Conservation (phyloP, 1,284 basidiomycete genomes). For the Fistulina hepatica region DNA sequence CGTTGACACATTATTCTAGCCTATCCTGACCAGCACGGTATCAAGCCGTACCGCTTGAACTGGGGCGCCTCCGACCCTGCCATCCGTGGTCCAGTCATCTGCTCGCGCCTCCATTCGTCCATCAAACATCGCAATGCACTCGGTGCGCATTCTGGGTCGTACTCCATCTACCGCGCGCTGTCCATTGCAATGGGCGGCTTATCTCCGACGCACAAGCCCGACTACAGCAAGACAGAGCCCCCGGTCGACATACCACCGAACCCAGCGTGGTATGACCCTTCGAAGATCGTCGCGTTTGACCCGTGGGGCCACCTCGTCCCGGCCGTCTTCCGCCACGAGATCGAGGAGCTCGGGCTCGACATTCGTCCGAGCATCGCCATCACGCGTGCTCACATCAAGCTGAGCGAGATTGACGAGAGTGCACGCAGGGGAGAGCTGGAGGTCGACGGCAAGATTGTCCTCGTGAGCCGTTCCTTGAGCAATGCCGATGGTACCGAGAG, state of each 20-base stretch:
- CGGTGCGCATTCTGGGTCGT: constrained; percentile 88
- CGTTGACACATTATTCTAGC: constrained; percentile 19
- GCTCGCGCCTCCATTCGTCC: constrained; percentile 73
- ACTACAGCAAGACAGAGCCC: constrained; percentile 83
- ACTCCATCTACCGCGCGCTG: constrained; percentile 90
- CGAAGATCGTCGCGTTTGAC: constrained; percentile 90
- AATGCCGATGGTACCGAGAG: constrained; percentile 52
- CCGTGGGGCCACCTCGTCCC: constrained; percentile 92
- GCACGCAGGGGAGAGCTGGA: constrained; percentile 63
- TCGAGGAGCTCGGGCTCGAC: constrained; percentile 58
- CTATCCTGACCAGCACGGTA: constrained; percentile 39
- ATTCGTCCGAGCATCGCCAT: constrained; percentile 86
- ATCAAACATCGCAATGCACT: constrained; percentile 90
- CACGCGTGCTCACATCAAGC: constrained; percentile 81
- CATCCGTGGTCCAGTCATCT: constrained; percentile 80
- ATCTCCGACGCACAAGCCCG: constrained; percentile 76
- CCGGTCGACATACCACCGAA: constrained; percentile 77
- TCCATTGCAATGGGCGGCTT: constrained; percentile 88
- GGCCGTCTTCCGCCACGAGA: constrained; percentile 61
- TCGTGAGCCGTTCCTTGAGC: constrained; percentile 46
- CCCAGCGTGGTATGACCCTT: constrained; percentile 69
- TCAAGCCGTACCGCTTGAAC: constrained; percentile 61
- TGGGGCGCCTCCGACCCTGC: constrained; percentile 72
- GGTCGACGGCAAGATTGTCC: constrained; percentile 79
- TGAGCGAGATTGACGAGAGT: constrained; percentile 83